These are phyloP conservation scores for Magnaporthiopsis poae DNA, from an alignment of 2,329 filamentous ascomycete species.

Conservation along the genomic window DNA sequence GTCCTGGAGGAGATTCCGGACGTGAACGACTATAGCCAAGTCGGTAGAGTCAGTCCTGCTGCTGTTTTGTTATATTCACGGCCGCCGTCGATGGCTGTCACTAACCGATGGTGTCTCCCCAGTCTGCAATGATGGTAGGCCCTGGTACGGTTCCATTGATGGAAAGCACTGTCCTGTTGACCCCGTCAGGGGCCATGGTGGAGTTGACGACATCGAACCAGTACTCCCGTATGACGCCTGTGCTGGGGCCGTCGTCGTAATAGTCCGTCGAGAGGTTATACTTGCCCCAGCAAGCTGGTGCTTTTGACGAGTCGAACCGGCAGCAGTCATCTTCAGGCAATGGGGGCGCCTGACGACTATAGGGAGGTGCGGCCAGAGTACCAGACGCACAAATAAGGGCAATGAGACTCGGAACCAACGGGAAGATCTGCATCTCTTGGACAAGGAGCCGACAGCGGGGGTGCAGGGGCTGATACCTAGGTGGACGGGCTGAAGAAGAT, in stretches of 20 bases:
- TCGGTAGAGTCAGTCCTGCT: constrained; percentile 47
- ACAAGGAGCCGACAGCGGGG: not conserved
- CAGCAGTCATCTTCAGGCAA: not conserved
- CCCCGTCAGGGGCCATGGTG: constrained; percentile 32
- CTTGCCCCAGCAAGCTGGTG: constrained; percentile 12
- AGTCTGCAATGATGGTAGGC: constrained; percentile 23
- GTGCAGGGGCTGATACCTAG: not conserved
- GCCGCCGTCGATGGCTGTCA: not conserved
- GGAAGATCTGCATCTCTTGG: not conserved
- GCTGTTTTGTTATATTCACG: constrained; percentile 28
- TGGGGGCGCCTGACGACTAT: not conserved
- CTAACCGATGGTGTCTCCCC: constrained; percentile 23
- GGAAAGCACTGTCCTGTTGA: constrained; percentile 27
- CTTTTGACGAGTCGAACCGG: constrained; percentile 1
- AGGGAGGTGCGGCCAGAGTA: not conserved
- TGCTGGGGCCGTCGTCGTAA: constrained; percentile 28
- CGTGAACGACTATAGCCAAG: constrained; percentile 39
- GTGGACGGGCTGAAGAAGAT: not conserved
- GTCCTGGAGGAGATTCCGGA: constrained; percentile 53
- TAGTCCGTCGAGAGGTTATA: constrained; percentile 15
- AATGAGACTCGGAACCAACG: not conserved
- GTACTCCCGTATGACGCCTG: constrained; percentile 41
- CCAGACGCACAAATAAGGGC: not conserved
- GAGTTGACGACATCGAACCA: constrained; percentile 32
- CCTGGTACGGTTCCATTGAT: constrained; percentile 25